Evolutionary conservation across 2,329 filamentous ascomycete species (phyloP), one percentile per base, ranked within the genome.

Genomic region (Fusarium cyanostomum): DNA sequence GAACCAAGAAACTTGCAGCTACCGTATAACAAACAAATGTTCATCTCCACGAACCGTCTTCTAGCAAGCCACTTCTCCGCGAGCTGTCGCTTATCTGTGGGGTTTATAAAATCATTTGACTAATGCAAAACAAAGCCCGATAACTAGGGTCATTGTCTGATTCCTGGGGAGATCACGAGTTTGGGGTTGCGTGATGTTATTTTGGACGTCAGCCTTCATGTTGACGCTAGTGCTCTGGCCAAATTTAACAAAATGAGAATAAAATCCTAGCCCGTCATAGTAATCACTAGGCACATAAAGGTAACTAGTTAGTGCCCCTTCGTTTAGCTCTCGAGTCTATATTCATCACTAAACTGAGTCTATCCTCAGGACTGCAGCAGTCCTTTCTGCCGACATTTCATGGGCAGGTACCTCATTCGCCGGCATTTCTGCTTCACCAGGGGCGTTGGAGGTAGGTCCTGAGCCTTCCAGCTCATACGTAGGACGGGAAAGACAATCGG

Each of bases 81-180:
- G 34, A 38, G 43, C 16, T 34, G 37, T 64, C 60, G 60, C 60
- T 63, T 64, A 63, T 63, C 60, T 63, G 60, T 55, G 60, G 60
- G 60, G 60, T 56, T 56, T 34, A 28, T 26, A 9, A 30, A 31
- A 37, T 48, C 50, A 33, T 11, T 64, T 63, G 55, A 64, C 60
- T 63, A 64, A 63, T 60, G 46, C 38, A 35, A 63, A 56, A 35
- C 46, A 54, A 26, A 60, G 48, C 50, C 45, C 42, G 33, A 21
- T 30, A 41, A 43, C 30, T 35, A 28, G 37, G 48, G 33, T 50
- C 57, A 60, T 34, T 46, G 13, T 15, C 34, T 41, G 26, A 12
- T 44, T 24, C 45, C 41, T 44, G 18, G 52, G 35, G 52, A 59
- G 21, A 57, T 42, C 43, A 46, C 33, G 54, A 41, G 28, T 11